Evolutionary conservation across 2,329 filamentous ascomycete species (phyloP).

Genomic region (Sporothrix curviconia): DNA sequence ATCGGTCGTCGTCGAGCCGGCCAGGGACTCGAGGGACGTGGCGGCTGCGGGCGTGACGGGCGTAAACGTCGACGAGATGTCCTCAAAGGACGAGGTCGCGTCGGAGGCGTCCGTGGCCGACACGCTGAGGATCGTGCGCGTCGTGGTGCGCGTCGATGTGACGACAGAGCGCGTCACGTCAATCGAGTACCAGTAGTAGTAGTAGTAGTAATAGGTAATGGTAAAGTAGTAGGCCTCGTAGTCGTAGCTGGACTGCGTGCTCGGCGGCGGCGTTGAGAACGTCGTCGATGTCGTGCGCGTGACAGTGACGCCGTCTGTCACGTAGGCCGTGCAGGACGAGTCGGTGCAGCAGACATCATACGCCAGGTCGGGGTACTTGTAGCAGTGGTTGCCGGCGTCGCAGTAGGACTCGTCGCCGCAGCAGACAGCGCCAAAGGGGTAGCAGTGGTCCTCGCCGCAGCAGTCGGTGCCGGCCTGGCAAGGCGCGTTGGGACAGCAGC

Average conservation of each 20-base stretch:
- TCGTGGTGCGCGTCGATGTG: conserved; percentile 18
- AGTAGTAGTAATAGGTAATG: conserved; percentile 23
- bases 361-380: conserved; percentile 3
- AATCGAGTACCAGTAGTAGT: conserved; percentile 23
- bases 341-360: conserved; percentile 22
- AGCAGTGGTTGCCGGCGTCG: conserved; percentile 21
- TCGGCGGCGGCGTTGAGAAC: conserved; percentile 12
- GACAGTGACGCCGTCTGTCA: conserved; percentile 20
- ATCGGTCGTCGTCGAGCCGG: conserved; percentile 18
- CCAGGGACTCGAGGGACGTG: conserved; percentile 21
- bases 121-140: conserved; percentile 17
- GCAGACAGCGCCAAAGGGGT: conserved; percentile 19
- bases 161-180: conserved; percentile 20
- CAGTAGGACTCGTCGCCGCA: conserved; percentile 22
- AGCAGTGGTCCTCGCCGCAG: conserved; percentile 22
- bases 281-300: conserved; percentile 17
- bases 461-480: conserved; percentile 18
- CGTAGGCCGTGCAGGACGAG: conserved; percentile 21
- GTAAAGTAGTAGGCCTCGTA: conserved; percentile 22
- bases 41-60: conserved; percentile 21
- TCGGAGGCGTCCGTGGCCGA: conserved; percentile 19
- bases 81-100: conserved; percentile 19
- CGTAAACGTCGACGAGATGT: conserved; percentile 18
- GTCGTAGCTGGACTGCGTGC: conserved; percentile 3
- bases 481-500: conserved; percentile 21